Evolutionary conservation across 441 rosid species (phyloP).

Genomic region (Syzygium malaccense): DNA sequence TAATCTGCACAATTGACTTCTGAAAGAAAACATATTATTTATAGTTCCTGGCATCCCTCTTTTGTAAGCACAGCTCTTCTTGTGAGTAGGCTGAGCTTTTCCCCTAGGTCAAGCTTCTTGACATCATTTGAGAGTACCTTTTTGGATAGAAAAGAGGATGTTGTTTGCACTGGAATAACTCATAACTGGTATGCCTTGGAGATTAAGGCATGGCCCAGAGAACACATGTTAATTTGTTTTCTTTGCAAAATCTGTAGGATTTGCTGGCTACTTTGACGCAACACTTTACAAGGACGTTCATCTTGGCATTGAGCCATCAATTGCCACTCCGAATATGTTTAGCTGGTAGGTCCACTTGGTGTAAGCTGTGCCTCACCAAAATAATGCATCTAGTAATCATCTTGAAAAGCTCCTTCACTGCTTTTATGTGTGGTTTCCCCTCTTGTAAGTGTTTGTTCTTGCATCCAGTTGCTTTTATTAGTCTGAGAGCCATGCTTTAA

Average conservation of each 20-base stretch:
- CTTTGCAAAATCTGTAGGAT: conserved; percentile 40
- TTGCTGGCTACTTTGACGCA: conserved; percentile 95
- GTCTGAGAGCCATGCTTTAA: not conserved
- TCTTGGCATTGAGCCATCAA: conserved; percentile 91
- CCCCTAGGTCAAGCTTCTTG: not conserved
- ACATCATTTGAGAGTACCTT: not conserved
- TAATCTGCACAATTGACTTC: not conserved
- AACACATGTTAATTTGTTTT: not conserved
- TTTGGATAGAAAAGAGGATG: not conserved
- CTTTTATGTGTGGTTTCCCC: not conserved
- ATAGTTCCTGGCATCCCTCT: not conserved
- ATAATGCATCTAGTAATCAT: not conserved
- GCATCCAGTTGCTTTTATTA: not conserved
- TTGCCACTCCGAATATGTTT: conserved; percentile 95
- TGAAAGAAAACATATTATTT: not conserved
- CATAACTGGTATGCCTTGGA: not conserved
- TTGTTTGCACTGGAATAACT: not conserved
- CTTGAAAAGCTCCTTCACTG: not conserved
- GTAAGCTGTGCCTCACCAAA: not conserved
- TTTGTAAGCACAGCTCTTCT: not conserved
- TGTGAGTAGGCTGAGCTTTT: not conserved
- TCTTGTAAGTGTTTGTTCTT: not conserved
- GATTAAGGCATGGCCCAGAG: not conserved
- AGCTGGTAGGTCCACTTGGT: conserved; percentile 56
- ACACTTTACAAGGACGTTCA: conserved; percentile 85